Percentiles rank a stretch among this genome's conserved stretches.
phyloP scores from a whole-genome alignment of 2,329 filamentous ascomycete species.

The Parafenestella ontariensis region DNA sequence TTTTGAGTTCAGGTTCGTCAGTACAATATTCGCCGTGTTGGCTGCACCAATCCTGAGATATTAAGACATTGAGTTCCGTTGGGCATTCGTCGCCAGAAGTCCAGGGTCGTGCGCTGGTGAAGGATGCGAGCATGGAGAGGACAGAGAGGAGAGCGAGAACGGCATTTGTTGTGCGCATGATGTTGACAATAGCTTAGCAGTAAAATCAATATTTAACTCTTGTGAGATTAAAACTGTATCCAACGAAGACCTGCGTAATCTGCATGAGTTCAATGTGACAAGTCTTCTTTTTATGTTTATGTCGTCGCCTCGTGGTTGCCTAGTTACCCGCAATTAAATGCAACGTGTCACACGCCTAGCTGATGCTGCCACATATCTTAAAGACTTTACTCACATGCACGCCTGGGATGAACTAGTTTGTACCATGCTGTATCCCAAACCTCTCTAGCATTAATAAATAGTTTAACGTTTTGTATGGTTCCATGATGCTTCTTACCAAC shows the following conservation, averaged over 20 bases:
- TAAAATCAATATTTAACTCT: no score
- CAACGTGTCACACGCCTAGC: not conserved
- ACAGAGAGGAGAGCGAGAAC: not conserved
- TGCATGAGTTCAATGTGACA: not conserved
- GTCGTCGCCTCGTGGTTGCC: not conserved
- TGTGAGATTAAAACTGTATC: no score
- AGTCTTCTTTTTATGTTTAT: not conserved
- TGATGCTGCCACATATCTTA: not conserved
- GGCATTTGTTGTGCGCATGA: not conserved
- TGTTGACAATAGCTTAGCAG: no score
- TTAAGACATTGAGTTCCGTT: not conserved
- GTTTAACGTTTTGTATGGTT: no score
- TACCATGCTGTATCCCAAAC: no score
- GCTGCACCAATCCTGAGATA: constrained; percentile 1
- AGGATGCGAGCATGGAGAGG: not conserved
- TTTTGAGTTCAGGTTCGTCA: not conserved
- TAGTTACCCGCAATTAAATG: not conserved
- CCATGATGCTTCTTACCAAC: no score
- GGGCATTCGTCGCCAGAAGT: constrained; percentile 7
- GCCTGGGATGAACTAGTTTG: no score
- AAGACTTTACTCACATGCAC: not conserved
- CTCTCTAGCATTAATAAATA: no score
- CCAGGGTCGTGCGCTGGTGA: constrained; percentile 7
- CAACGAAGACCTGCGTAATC: not conserved
- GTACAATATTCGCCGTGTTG: not conserved